A percentile compares a stretch with the other conserved stretches of the same genome.
phyloP scores from a whole-genome alignment of 2,329 filamentous ascomycete species.

The Phyllosticta citrichinensis region DNA sequence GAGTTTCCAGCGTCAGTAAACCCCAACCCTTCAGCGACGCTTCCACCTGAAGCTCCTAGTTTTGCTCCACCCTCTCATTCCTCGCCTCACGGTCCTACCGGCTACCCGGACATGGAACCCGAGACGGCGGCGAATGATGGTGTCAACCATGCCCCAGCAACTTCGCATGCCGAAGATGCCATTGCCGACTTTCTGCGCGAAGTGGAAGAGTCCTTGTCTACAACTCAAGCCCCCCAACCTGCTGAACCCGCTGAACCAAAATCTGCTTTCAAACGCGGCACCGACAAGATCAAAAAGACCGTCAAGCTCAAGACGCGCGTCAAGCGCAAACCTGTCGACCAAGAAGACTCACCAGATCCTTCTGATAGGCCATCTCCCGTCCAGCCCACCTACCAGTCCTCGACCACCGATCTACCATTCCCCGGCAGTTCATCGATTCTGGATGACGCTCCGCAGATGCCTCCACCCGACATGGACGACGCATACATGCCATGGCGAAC shows the following conservation, averaged over 20 bases:
- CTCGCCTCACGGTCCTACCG: slow-evolving; percentile 4
- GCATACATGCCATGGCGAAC: slow-evolving; percentile 51
- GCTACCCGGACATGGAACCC: not conserved
- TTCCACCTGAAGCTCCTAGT: slow-evolving; percentile 16
- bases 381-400: slow-evolving; percentile 40
- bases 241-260: slow-evolving; percentile 16
- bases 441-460: slow-evolving; percentile 39
- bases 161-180: slow-evolving; percentile 26
- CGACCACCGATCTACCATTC: slow-evolving; percentile 33
- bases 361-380: slow-evolving; percentile 30
- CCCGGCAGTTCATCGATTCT: slow-evolving; percentile 42
- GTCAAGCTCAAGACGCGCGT: slow-evolving; percentile 19
- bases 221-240: slow-evolving; percentile 1
- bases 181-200: slow-evolving; percentile 36
- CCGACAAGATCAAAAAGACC: slow-evolving; percentile 19
- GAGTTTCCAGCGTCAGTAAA: slow-evolving; percentile 32
- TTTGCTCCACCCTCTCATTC: not conserved
- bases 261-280: slow-evolving; percentile 16
- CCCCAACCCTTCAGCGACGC: slow-evolving; percentile 12
- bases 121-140: not conserved
- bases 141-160: slow-evolving; percentile 21
- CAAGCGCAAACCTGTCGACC: slow-evolving; percentile 12
- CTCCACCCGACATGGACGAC: slow-evolving; percentile 47
- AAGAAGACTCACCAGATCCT: slow-evolving; percentile 11
- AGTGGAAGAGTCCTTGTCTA: slow-evolving; percentile 24